phyloP scores from a whole-genome alignment of 768 basidiomycete genomes.

The Agaricus blazei region DNA sequence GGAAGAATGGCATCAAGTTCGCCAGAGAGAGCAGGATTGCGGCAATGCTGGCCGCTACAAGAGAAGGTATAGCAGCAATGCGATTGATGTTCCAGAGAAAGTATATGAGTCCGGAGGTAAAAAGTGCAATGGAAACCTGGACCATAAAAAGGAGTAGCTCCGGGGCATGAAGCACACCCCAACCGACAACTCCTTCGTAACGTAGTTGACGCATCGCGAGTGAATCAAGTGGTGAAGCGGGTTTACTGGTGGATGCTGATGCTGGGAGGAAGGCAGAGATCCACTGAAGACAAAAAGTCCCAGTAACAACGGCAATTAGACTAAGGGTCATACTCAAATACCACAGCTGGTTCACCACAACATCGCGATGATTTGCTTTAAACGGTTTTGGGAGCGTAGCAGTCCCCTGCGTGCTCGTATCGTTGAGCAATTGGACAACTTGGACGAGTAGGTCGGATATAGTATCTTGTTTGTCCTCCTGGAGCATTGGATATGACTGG shows the following conservation, averaged over 20 bases:
- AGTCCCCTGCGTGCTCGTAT: not conserved
- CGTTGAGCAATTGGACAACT: not conserved
- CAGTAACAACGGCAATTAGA: not conserved
- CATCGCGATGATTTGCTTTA: not conserved
- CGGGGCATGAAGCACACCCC: not conserved
- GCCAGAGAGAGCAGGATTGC: not conserved
- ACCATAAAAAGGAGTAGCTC: not conserved
- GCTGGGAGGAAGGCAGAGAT: not conserved
- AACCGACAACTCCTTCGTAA: constrained; percentile 4
- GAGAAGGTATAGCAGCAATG: not conserved
- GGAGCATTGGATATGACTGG: constrained; percentile 1
- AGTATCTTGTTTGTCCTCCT: not conserved
- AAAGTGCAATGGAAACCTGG: constrained; percentile 6
- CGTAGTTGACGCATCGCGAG: constrained; percentile 5
- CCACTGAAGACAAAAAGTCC: constrained; percentile 7
- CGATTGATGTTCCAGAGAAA: constrained; percentile 2
- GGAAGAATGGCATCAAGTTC: constrained; percentile 5
- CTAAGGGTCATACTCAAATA: constrained; percentile 3
- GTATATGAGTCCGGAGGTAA: constrained; percentile 2
- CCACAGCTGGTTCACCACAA: constrained; percentile 6
- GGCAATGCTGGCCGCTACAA: constrained; percentile 1
- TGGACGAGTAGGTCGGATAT: constrained; percentile 8
- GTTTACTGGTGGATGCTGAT: not conserved
- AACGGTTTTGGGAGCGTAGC: not conserved
- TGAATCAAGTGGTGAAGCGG: not conserved